phyloP scores from a whole-genome alignment of 2,329 filamentous ascomycete genomes.

The Fusarium azukiicola region DNA sequence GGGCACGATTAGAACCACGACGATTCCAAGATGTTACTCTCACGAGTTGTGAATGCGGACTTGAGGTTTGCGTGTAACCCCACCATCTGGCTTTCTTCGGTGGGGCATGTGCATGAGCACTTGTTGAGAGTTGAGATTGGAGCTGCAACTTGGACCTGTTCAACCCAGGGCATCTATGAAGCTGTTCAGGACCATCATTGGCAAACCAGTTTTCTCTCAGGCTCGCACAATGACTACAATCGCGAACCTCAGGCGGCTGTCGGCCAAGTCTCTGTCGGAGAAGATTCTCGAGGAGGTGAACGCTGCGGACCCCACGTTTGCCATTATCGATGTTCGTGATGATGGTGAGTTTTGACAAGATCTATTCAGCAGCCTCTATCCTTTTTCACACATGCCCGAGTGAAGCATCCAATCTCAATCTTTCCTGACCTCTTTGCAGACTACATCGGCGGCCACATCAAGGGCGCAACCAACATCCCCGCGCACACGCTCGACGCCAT shows the following conservation, averaged over 20 bases:
- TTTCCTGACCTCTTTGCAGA: constrained; percentile 72
- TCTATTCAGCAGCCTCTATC: no score
- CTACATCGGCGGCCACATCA: constrained; percentile 94
- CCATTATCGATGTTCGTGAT: constrained; percentile 94
- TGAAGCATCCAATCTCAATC: not conserved
- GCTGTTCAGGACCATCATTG: constrained; percentile 19
- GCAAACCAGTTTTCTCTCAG: constrained; percentile 29
- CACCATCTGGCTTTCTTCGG: constrained; percentile 9
- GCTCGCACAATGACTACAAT: constrained; percentile 74
- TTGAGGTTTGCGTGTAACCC: not conserved
- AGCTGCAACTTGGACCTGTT: constrained; percentile 28
- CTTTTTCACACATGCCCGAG: no score
- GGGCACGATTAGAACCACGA: constrained; percentile 18
- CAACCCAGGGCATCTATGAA: constrained; percentile 38
- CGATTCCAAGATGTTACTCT: not conserved
- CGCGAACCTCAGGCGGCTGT: constrained; percentile 83
- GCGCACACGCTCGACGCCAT: constrained; percentile 86
- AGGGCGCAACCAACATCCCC: constrained; percentile 87
- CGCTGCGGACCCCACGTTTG: constrained; percentile 72
- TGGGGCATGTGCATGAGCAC: constrained; percentile 8
- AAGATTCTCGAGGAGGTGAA: constrained; percentile 77
- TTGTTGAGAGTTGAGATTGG: not conserved
- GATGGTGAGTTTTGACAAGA: constrained; percentile 73
- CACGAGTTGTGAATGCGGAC: not conserved
- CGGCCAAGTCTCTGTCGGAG: constrained; percentile 83